Conservation (phyloP, 352 stramenopile genomes). For the Pythium phragmiticola region DNA sequence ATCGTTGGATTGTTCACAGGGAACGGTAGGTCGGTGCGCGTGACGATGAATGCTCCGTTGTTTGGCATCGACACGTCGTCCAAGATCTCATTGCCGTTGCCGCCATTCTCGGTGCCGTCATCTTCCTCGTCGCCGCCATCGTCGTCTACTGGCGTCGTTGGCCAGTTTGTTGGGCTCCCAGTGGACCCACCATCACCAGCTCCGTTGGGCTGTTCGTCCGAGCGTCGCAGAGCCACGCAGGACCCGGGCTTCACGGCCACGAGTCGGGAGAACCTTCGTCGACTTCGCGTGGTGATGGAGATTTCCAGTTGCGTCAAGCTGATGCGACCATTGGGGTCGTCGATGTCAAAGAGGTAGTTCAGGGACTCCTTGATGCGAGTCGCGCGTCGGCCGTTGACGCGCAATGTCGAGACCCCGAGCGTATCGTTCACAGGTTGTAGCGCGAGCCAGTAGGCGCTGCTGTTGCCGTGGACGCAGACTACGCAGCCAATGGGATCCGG, state of each 20-base stretch:
- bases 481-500: neutral
- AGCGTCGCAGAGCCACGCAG: slow-evolving; percentile 13
- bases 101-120: neutral
- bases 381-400: slow-evolving; percentile 17
- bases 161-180: neutral
- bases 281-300: slow-evolving; percentile 21
- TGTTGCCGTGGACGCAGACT: slow-evolving; percentile 29
- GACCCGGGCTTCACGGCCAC: slow-evolving; percentile 21
- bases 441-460: slow-evolving; percentile 28
- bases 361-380: neutral
- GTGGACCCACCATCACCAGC: neutral
- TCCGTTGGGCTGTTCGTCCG: neutral
- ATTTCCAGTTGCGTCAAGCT: slow-evolving; percentile 21
- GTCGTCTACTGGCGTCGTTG: neutral
- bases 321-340: slow-evolving; percentile 2
- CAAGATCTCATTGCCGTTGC: neutral
- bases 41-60: neutral
- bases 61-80: neutral
- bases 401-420: slow-evolving; percentile 23
- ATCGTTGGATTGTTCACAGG: neutral
- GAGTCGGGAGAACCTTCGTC: slow-evolving; percentile 17
- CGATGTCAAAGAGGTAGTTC: slow-evolving; percentile 14
- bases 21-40: neutral
- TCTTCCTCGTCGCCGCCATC: neutral
- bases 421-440: slow-evolving; percentile 35